These are phyloP conservation scores for Lepraria neglecta DNA, from an alignment of 495 filamentous ascomycete species.

Conservation along the genomic window DNA sequence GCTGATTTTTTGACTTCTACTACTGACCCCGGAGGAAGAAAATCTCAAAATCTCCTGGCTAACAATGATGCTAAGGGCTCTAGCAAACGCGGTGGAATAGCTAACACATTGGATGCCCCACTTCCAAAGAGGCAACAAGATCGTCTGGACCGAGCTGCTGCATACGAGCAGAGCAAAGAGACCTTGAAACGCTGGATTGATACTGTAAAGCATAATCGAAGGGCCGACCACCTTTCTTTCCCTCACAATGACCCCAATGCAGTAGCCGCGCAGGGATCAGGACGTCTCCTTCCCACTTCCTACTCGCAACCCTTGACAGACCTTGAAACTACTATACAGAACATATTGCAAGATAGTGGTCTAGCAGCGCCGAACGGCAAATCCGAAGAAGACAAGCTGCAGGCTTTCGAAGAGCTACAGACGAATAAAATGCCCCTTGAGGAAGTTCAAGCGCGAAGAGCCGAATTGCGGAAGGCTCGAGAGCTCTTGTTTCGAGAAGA, in stretches of 20 bases:
- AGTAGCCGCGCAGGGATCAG: slow-evolving; percentile 40
- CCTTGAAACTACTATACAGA: slow-evolving; percentile 75
- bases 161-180: slow-evolving; percentile 87
- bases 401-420: slow-evolving; percentile 63
- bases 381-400: slow-evolving; percentile 56
- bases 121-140: slow-evolving; percentile 87
- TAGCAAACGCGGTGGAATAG: slow-evolving; percentile 44
- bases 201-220: slow-evolving; percentile 87
- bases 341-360: slow-evolving; percentile 83
- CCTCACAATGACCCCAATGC: slow-evolving; percentile 68
- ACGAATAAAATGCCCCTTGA: slow-evolving; percentile 57
- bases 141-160: slow-evolving; percentile 71
- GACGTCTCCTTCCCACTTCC: slow-evolving; percentile 50
- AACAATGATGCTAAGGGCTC: slow-evolving; percentile 46
- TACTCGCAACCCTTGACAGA: slow-evolving; percentile 61
- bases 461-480: slow-evolving; percentile 69
- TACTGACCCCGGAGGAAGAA: slow-evolving; percentile 69
- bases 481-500: slow-evolving; percentile 91
- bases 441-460: slow-evolving; percentile 66
- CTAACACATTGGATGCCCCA: slow-evolving; percentile 75
- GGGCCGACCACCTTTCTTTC: slow-evolving; percentile 88
- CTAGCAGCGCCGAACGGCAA: slow-evolving; percentile 54
- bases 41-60: slow-evolving; percentile 58
- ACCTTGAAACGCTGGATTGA: slow-evolving; percentile 86
- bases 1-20: slow-evolving; percentile 68